Conservation (phyloP, 208 protist genomes). For the Angomonas deanei region DNA sequence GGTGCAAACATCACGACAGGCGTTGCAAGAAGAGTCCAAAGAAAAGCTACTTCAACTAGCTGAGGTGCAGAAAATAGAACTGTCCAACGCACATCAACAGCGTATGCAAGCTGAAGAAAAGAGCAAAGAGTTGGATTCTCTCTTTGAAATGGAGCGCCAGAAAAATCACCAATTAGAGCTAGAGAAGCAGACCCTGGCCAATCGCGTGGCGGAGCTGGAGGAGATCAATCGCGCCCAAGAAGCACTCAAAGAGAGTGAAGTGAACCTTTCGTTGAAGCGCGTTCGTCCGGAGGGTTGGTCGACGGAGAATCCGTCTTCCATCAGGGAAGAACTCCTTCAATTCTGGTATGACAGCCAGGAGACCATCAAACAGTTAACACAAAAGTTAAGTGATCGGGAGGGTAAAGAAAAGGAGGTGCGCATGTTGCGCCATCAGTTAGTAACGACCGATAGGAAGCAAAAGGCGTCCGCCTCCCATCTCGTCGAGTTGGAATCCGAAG, state of each 20-base stretch:
- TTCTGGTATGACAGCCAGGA: conserved; percentile 72
- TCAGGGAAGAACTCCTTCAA: conserved; percentile 46
- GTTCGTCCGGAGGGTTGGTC: conserved; percentile 36
- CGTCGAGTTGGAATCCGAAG: conserved; percentile 40
- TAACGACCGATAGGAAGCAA: conserved; percentile 42
- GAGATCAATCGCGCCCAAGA: conserved; percentile 18
- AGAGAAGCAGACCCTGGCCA: conserved; percentile 4
- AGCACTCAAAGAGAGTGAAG: conserved; percentile 6
- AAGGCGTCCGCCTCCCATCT: conserved; percentile 36
- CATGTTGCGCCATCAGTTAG: conserved; percentile 39
- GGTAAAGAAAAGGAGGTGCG: conserved; percentile 28
- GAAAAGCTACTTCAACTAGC: conserved; percentile 25
- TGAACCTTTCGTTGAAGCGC: conserved; percentile 30
- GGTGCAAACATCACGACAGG: conserved; percentile 11
- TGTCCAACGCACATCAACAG: conserved; percentile 5
- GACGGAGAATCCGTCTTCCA: conserved; percentile 40
- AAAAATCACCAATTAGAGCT: neutral
- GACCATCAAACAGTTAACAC: conserved; percentile 34
- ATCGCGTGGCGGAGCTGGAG: conserved; percentile 21
- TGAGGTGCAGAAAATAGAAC: conserved; percentile 9
- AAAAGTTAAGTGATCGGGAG: conserved; percentile 30
- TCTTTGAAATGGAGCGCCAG: neutral
- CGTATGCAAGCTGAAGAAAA: conserved; percentile 5
- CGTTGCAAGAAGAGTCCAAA: conserved; percentile 18
- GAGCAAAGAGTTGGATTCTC: neutral